Base-by-base conservation (phyloP, 768 basidiomycete genomes). In the Auricularia auricula-judae region DNA sequence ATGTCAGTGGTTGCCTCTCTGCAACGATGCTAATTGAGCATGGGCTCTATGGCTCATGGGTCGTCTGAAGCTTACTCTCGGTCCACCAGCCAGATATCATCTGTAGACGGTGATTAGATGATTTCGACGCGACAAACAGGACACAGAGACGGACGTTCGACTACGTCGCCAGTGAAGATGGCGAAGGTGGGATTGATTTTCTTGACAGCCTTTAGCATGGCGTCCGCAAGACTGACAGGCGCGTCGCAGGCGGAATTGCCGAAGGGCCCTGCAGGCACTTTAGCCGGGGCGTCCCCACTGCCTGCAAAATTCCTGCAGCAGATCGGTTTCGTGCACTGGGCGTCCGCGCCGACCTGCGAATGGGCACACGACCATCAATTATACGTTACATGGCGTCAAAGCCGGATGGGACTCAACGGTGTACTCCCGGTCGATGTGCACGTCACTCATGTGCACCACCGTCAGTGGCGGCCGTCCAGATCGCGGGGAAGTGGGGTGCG, bases 141-240 rank as follows among this genome's bases (percentile, higher is more conserved):
- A 18, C 2, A 56, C 60, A 39, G 36, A 29, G 3, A 64, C 71
- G 62, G 61, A 83, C 84, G 81, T 73, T 86, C 84, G 3, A 86
- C 79, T 4, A 86, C 81, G 69, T 86, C 85, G 4, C 85, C 86
- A 2, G 85, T 87, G 68, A 86, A 86, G 39, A 87, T 79, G 3
- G 82, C 78, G 70, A 84, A 85, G 8, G 72, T 70, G 16, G 76
- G 76, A 3, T 42, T 61, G 33, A 42, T 64, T 51, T 66, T 33
- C 43, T 79, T 72, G 11, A 82, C 76, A 16, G 78, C 77, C 12
- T 72, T 69, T 3, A 86, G 73, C 80, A 85, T 80, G 44, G 80
- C 82, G 18, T 81, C 76, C 0, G 79, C 79, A 35, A 87, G 74
- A 1, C 70, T 68, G 0, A 76, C 72, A 2, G 85, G 81, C 0